phyloP scores from a whole-genome alignment of 371 early-diverging fungal species.

The Syncephalis plumigaleata region DNA sequence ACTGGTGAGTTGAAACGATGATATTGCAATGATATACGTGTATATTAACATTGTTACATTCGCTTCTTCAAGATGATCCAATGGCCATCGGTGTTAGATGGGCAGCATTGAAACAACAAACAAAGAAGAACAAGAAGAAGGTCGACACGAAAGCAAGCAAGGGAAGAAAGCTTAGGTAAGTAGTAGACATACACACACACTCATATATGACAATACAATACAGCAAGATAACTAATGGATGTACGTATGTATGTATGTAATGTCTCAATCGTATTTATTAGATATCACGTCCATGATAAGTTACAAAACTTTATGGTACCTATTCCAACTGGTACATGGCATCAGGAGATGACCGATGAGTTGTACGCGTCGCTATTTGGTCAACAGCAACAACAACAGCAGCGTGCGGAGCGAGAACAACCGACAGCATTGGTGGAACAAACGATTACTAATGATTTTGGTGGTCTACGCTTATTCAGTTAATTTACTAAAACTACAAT shows the following conservation, averaged over 20 bases:
- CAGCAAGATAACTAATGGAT: too few relatives aligned
- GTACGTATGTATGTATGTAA: too few relatives aligned
- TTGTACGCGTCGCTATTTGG: conserved; percentile 74
- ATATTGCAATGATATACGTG: too few relatives aligned
- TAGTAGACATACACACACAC: too few relatives aligned
- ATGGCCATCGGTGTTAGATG: conserved; percentile 57
- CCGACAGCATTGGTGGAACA: too few relatives aligned
- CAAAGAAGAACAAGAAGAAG: conserved; percentile 57
- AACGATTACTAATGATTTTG: too few relatives aligned
- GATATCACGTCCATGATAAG: conserved; percentile 87
- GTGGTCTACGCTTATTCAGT: too few relatives aligned
- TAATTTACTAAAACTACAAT: too few relatives aligned
- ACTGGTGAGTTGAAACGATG: too few relatives aligned
- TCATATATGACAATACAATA: too few relatives aligned
- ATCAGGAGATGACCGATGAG: conserved; percentile 78
- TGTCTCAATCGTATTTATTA: too few relatives aligned
- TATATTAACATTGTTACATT: not conserved
- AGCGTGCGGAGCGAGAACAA: too few relatives aligned
- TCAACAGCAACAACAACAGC: conserved; percentile 2
- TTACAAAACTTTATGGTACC: conserved; percentile 92
- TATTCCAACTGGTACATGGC: conserved; percentile 72
- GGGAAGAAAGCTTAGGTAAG: conserved; percentile 59
- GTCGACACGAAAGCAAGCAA: conserved; percentile 82
- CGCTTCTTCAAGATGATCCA: conserved; percentile 37
- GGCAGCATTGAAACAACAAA: conserved; percentile 51